These are phyloP conservation scores for Candida insectorum DNA, from an alignment of 805 yeast genomes.

Conservation along the genomic window DNA sequence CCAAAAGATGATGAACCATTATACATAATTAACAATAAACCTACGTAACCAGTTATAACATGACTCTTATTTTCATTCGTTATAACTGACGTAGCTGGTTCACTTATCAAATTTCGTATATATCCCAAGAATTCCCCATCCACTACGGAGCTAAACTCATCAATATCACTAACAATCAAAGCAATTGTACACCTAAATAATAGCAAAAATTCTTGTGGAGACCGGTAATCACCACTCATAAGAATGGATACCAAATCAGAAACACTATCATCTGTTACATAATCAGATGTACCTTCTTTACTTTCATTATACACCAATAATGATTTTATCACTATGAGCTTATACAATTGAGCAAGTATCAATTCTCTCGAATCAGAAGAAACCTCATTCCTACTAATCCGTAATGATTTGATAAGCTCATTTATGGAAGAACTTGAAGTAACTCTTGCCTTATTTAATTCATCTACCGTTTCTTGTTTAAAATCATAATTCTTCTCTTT, in stretches of 20 bases:
- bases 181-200: slow-evolving; percentile 40
- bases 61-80: slow-evolving; percentile 38
- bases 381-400: slow-evolving; percentile 40
- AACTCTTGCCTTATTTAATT: slow-evolving; percentile 33
- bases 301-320: slow-evolving; percentile 33
- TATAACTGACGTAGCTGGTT: slow-evolving; percentile 30
- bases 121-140: slow-evolving; percentile 26
- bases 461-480: slow-evolving; percentile 25
- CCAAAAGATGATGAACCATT: slow-evolving; percentile 51
- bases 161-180: slow-evolving; percentile 46
- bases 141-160: slow-evolving; percentile 43
- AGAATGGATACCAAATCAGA: slow-evolving; percentile 33
- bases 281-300: slow-evolving; percentile 31
- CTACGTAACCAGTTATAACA: slow-evolving; percentile 35
- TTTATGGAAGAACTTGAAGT: slow-evolving; percentile 38
- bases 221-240: slow-evolving; percentile 27
- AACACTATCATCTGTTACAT: slow-evolving; percentile 35
- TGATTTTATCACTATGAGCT: slow-evolving; percentile 43
- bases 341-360: slow-evolving; percentile 48
- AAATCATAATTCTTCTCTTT: slow-evolving; percentile 14
- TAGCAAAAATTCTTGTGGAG: slow-evolving; percentile 39
- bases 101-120: slow-evolving; percentile 27
- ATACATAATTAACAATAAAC: slow-evolving; percentile 40
- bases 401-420: slow-evolving; percentile 44
- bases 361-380: slow-evolving; percentile 46